Base-by-base conservation (phyloP, 1,284 basidiomycete species). In the Melampsora americana region DNA sequence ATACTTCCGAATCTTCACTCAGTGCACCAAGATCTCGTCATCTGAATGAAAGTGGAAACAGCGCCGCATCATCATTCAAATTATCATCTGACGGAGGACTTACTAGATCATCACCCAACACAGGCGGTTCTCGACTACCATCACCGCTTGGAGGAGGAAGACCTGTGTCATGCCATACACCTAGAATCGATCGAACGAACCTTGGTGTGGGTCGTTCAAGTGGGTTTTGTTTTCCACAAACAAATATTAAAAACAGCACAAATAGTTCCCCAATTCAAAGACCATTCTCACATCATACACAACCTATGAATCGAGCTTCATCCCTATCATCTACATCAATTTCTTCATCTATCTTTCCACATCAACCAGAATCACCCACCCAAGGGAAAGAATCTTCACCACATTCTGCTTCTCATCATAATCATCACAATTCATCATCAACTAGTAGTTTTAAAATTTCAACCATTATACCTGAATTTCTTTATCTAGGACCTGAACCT, bases 401-500 rank as follows among this genome's bases (percentile, higher is more conserved):
- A 12, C 5, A 42, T 12, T 42, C 39, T 7, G 39, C 39, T 42
- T 9, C 39, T 1, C 35, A 35, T 3, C 35, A 35, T 35, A 35
- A 9, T 35, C 35, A 35, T 35, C 35, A 35, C 3, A 42, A 12
- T 42, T 9, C 4, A 9, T 42, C 39, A 42, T 7, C n/a, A 48
- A 20, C 11, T 20, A 65, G 56, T 26, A 83, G 84, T 1, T 95
- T 95, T 81, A 85, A 86, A 26, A 87, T 95, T 28, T 93, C 92
- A 16, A 91, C 89, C 14, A 96, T 98, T 78, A 85, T 98, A 0
- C 93, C 95, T 0, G 88, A 88, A 77, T 95, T 95, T 83, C 86
- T 98, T 26, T 98, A 88, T 83, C 87, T 98, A 20, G 95, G 95
- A 0, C 92, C 95, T 0, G 93, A 97, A 82, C 86, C 92, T n/a